Evolutionary conservation across 768 basidiomycete genomes (phyloP).

Genomic region (Russula griseocarnosa): DNA sequence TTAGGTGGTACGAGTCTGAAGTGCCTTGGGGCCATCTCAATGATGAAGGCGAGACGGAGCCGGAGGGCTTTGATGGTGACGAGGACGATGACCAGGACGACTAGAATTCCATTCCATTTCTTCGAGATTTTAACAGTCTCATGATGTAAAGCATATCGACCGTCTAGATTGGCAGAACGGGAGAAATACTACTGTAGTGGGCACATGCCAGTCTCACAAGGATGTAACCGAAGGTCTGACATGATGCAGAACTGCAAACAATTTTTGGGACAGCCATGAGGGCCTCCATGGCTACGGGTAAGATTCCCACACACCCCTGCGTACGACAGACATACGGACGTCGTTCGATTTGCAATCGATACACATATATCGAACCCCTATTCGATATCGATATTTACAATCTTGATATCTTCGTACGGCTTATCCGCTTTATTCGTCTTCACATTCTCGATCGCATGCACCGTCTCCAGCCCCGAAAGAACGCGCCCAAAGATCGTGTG

Average conservation of each 20-base stretch:
- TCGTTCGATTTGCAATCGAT: not conserved
- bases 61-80: not conserved
- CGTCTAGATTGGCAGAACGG: not conserved
- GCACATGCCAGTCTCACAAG: not conserved
- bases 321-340: not conserved
- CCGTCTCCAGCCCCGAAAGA: constrained; percentile 79
- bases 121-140: not conserved
- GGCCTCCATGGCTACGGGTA: too few species aligned
- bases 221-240: not conserved
- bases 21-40: constrained; percentile 19
- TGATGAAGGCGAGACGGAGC: constrained; percentile 10
- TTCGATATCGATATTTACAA: constrained; percentile 72
- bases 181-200: not conserved
- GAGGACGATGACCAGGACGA: not conserved
- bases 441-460: constrained; percentile 89
- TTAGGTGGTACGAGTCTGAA: constrained; percentile 17
- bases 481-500: constrained; percentile 93
- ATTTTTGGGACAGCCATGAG: too few species aligned
- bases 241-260: not conserved
- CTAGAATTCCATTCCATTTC: not conserved
- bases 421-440: constrained; percentile 82
- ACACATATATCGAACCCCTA: constrained; percentile 39
- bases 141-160: not conserved
- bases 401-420: constrained; percentile 92
- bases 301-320: not conserved